Evolutionary conservation across 441 rosid species (phyloP), one percentile per base, ranked within the genome.

Genomic region (Viola pubescens): DNA sequence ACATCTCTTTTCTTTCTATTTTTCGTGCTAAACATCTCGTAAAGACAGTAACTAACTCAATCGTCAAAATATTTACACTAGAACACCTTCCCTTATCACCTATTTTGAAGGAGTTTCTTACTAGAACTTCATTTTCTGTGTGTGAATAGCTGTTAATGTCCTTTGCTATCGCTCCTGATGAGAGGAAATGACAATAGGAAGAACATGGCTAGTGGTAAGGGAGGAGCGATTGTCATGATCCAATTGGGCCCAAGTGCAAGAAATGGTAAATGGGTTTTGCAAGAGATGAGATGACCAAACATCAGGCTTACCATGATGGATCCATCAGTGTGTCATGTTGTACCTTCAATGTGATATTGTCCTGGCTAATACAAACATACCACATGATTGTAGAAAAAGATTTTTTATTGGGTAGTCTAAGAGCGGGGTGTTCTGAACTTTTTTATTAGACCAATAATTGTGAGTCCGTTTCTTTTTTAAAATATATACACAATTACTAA

Each of bases 321-420:
- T 9, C 49, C 51, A 41, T 58, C 5, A 19, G 41, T 51, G 62
- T 56, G 73, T 59, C 49, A 38, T 49, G 59, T 19, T 42, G 62
- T 13, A 37, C 34, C 58, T 41, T 9, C 59, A 51, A 66, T 58
- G 75, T 72, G 74, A 59, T 48, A 7, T 43, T 76, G 79, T 76
- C 74, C 7, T 7, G 48, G 56, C 49, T 59, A 8, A 12, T 40
- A 38, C 61, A 52, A 50, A 58, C 77, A 76, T 48, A 37, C 42
- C 83, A 76, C 76, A 70, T 79, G 79, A 62, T 10, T 4, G 2
- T 38, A 11, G 47, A 42, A 41, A 45, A 26, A 1, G 34, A 26
- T 26, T 26, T 26, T 19, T 26, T 26, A 26, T 26, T 26, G 34
- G 34, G 34, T 26, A 26, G 34, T 26, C 34, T 2, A 2, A 26